Percentiles rank a stretch among this genome's conserved stretches.
Evolutionary conservation across 192 early-diverging fungal genomes (phyloP).

Genomic region (Jimgerdemannia flammicorona): DNA sequence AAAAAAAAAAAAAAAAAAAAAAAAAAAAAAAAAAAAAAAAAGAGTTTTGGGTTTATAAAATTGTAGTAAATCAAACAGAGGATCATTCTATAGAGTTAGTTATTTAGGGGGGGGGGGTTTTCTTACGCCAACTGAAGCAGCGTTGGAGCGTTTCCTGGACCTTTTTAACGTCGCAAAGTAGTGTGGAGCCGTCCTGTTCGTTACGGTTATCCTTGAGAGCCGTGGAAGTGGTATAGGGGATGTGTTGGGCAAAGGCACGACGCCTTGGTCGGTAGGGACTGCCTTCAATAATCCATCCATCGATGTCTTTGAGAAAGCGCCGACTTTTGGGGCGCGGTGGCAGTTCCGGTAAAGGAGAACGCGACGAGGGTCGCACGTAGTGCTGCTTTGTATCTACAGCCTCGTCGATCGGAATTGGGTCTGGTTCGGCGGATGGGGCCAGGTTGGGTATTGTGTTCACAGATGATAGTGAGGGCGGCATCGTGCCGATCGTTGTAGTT

Average conservation of each 20-base stretch:
- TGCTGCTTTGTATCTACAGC: constrained; percentile 46
- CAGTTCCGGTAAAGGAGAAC: constrained; percentile 41
- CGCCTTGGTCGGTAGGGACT: constrained; percentile 41
- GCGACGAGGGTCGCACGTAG: constrained; percentile 32
- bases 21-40: no score
- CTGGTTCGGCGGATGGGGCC: background rate
- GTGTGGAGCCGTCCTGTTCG: constrained; percentile 28
- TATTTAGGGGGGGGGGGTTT: no score
- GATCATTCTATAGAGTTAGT: no score
- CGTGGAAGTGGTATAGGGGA: constrained; percentile 18
- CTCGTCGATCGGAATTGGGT: constrained; percentile 41
- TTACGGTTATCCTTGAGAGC: constrained; percentile 30
- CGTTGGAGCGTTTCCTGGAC: no score
- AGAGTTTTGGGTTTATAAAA: no score
- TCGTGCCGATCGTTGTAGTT: background rate
- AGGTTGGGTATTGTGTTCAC: no score
- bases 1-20: no score
- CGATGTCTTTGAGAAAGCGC: constrained; percentile 34
- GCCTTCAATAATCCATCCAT: constrained; percentile 47
- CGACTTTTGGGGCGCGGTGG: constrained; percentile 6
- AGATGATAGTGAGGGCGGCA: background rate
- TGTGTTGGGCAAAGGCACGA: constrained; percentile 27
- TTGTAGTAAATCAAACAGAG: no score
- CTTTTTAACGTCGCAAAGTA: constrained; percentile 15
- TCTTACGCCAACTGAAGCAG: no score